Conservation (phyloP, 116 monocot genomes). For the Trichopus zeylanicus region DNA sequence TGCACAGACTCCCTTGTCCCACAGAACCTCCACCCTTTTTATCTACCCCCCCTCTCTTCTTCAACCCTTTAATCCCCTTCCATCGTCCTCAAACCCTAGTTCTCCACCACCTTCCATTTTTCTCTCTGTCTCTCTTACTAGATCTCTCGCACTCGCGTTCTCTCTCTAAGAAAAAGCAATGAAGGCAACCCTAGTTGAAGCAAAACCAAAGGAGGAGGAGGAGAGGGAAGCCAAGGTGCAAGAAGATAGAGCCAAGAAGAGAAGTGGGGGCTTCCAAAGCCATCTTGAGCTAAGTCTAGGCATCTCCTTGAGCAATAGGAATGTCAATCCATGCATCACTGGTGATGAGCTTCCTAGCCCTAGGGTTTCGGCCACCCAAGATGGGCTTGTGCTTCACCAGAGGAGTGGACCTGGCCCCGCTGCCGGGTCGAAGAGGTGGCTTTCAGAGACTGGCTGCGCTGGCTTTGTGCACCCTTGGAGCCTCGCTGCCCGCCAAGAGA, state of each 20-base stretch:
- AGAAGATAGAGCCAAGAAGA: slow-evolving; percentile 8
- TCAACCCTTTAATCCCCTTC: background rate
- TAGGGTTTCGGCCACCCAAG: background rate
- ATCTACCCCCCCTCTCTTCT: slow-evolving; percentile 6
- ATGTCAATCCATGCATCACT: background rate
- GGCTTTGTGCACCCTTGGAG: slow-evolving; percentile 62
- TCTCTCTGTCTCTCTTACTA: background rate
- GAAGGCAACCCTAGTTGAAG: slow-evolving; percentile 14
- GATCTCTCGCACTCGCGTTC: background rate
- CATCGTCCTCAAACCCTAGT: background rate
- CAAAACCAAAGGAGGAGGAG: slow-evolving; percentile 2
- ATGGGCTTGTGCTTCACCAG: slow-evolving; percentile 1
- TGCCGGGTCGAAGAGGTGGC: slow-evolving; percentile 15
- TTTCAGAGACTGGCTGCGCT: slow-evolving; percentile 13
- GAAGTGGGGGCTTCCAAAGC: slow-evolving; percentile 6
- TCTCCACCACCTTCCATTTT: background rate
- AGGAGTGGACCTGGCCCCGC: background rate
- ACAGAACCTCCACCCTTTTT: slow-evolving; percentile 21
- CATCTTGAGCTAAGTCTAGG: slow-evolving; percentile 58
- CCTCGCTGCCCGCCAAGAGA: slow-evolving; percentile 63
- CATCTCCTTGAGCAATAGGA: slow-evolving; percentile 19
- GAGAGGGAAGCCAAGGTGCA: background rate
- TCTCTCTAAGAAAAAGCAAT: slow-evolving; percentile 6
- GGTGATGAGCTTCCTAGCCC: background rate
- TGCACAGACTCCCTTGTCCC: slow-evolving; percentile 5